phyloP scores from a whole-genome alignment of 768 basidiomycete genomes.

The Tulasnella sp. region DNA sequence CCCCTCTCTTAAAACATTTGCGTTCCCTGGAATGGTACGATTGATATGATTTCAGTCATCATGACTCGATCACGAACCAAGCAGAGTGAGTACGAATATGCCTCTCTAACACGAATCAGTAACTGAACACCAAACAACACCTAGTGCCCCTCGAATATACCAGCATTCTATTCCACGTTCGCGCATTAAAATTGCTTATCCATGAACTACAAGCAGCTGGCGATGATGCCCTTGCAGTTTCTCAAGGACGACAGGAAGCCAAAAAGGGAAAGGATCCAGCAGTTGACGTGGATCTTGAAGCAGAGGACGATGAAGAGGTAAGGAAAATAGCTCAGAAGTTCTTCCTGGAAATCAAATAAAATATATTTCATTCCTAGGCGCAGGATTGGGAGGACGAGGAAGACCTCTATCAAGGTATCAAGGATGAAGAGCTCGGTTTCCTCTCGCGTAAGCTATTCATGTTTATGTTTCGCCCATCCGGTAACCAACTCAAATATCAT shows the following conservation, averaged over 20 bases:
- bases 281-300: conserved; percentile 15
- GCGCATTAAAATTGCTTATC: conserved; percentile 80
- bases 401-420: conserved; percentile 41
- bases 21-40: conserved; percentile 11
- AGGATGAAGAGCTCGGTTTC: conserved; percentile 68
- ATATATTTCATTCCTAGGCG: background rate
- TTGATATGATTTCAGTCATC: conserved; percentile 46
- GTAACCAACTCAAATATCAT: background rate
- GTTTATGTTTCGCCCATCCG: background rate
- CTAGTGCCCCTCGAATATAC: conserved; percentile 80
- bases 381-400: conserved; percentile 95
- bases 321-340: background rate
- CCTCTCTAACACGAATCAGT: background rate
- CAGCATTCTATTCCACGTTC: conserved; percentile 74
- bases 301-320: conserved; percentile 59
- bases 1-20: conserved; percentile 13
- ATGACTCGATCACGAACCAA: conserved; percentile 91
- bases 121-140: background rate
- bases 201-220: conserved; percentile 72
- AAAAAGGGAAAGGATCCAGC: too few species aligned
- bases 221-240: conserved; percentile 53
- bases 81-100: conserved; percentile 43
- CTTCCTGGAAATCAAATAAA: background rate
- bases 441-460: conserved; percentile 38
- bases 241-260: conserved; percentile 39